Conservation (phyloP, 441 rosid species). For the Mallotus repandus region DNA sequence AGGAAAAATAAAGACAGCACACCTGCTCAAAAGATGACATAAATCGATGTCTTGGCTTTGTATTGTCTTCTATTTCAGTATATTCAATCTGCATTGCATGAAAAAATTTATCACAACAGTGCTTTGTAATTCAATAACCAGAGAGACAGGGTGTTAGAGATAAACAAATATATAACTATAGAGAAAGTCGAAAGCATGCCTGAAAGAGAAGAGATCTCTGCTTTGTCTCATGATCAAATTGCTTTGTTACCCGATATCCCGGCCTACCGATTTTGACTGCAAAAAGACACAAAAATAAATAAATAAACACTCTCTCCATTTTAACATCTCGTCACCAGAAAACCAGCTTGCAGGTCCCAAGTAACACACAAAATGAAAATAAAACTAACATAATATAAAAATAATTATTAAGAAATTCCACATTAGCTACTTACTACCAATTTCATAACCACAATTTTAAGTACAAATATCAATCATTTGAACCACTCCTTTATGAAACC, state of each 20-base stretch:
- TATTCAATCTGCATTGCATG: constrained; percentile 67
- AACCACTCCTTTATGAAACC: too few relatives aligned
- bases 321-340: background rate
- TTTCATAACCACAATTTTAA: background rate
- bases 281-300: constrained; percentile 7
- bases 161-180: background rate
- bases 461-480: too few relatives aligned
- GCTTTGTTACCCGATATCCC: constrained; percentile 89
- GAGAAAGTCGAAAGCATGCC: constrained; percentile 31
- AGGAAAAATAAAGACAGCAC: constrained; percentile 1
- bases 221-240: constrained; percentile 82
- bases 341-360: background rate
- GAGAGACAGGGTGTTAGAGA: background rate
- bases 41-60: constrained; percentile 86
- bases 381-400: background rate
- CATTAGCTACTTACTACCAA: background rate
- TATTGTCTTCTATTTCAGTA: constrained; percentile 91
- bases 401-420: background rate
- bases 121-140: constrained; percentile 7
- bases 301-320: background rate
- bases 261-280: constrained; percentile 96
- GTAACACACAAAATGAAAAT: background rate
- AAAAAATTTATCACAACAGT: constrained; percentile 10
- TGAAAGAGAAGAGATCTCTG: constrained; percentile 94
- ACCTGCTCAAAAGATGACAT: constrained; percentile 98